Conservation (phyloP, 352 stramenopile species). For the Phytophthora crassamura region DNA sequence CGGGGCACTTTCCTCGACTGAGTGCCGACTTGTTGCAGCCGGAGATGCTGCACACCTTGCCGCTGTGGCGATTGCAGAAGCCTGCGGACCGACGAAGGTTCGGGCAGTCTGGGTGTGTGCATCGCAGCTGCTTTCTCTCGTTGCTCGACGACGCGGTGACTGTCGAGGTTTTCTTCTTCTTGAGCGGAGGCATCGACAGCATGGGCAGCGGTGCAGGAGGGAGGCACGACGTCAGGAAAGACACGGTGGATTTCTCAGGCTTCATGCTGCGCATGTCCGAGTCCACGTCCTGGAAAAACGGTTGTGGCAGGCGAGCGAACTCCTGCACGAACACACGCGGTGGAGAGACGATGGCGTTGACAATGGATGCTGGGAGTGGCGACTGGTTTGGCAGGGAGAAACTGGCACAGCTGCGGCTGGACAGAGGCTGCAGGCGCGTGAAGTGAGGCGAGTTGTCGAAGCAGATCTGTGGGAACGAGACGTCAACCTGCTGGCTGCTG, state of each 20-base stretch:
- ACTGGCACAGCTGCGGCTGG: conserved; percentile 51
- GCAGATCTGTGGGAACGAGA: conserved; percentile 76
- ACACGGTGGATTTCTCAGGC: conserved; percentile 36
- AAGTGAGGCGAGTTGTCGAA: conserved; percentile 72
- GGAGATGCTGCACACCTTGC: conserved; percentile 74
- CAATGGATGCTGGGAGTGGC: conserved; percentile 54
- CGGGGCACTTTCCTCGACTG: conserved; percentile 83
- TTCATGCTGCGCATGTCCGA: conserved; percentile 36
- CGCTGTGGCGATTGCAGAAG: conserved; percentile 86
- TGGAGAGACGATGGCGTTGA: conserved; percentile 79
- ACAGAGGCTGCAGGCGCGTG: conserved; percentile 64
- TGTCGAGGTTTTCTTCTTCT: conserved; percentile 65
- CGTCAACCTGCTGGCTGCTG: conserved; percentile 58
- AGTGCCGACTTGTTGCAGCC: conserved; percentile 81
- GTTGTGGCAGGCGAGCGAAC: conserved; percentile 63
- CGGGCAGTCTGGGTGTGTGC: conserved; percentile 77
- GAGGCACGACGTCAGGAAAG: conserved; percentile 61
- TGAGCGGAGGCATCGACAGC: conserved; percentile 77
- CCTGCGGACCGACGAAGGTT: conserved; percentile 79
- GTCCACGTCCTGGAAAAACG: conserved; percentile 73
- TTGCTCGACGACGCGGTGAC: conserved; percentile 16
- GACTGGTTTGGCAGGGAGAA: conserved; percentile 47
- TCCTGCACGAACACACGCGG: conserved; percentile 82
- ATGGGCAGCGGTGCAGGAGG: conserved; percentile 68
- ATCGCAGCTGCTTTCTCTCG: conserved; percentile 75